Percentiles rank a stretch among this genome's conserved stretches.
These are phyloP conservation scores for Yamadazyma sp. DNA, from an alignment of 1,139 yeast genomes.

Conservation along the genomic window DNA sequence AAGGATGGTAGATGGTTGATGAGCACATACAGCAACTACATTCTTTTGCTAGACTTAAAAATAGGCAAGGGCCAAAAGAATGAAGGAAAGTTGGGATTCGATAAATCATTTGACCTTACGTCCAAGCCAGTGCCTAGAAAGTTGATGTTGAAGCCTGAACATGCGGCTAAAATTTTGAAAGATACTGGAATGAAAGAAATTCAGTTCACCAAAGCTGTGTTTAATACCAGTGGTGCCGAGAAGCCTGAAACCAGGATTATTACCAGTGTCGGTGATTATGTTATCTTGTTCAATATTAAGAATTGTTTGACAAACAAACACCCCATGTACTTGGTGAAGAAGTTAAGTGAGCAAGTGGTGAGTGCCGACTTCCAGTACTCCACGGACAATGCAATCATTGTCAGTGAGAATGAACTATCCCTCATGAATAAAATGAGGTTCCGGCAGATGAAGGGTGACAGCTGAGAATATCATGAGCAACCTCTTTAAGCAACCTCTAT, in stretches of 20 bases:
- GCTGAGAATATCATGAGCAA: no score
- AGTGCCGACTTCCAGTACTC: constrained; percentile 81
- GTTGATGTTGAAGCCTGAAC: constrained; percentile 69
- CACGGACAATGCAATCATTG: constrained; percentile 67
- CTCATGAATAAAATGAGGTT: constrained; percentile 61
- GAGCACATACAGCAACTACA: constrained; percentile 73
- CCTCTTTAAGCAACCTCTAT: no score
- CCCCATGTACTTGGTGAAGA: constrained; percentile 62
- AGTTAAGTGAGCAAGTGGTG: constrained; percentile 61
- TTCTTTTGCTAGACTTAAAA: constrained; percentile 65
- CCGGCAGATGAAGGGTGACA: constrained; percentile 26
- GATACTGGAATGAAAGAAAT: constrained; percentile 49
- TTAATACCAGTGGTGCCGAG: constrained; percentile 58
- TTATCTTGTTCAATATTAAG: constrained; percentile 76
- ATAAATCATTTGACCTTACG: constrained; percentile 61
- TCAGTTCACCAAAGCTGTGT: constrained; percentile 69
- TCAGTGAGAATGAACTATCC: constrained; percentile 70
- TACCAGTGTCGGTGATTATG: constrained; percentile 77
- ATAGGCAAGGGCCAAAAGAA: constrained; percentile 61
- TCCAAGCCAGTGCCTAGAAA: constrained; percentile 70
- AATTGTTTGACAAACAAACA: constrained; percentile 50
- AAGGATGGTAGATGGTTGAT: constrained; percentile 81
- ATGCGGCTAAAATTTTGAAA: constrained; percentile 59
- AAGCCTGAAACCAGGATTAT: constrained; percentile 70
- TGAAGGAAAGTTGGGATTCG: constrained; percentile 63